Evolutionary conservation across 805 yeast species (phyloP), one percentile per base, ranked within the genome.

Genomic region (Pichia scutulata): DNA sequence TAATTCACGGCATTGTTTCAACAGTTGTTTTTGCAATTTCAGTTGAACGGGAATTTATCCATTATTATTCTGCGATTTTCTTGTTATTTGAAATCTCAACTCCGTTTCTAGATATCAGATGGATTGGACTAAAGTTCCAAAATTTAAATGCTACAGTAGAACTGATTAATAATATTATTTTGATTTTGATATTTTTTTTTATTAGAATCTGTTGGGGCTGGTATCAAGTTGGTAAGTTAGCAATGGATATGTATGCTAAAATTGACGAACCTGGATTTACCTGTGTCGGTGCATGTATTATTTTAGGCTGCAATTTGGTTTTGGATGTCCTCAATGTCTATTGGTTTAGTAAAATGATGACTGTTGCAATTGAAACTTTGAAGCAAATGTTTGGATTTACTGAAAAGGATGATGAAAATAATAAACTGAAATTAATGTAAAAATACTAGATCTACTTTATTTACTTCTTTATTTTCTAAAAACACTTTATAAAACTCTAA

Each of bases 191-290:
- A 16, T 69, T 69, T 56, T 68, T 69, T 55, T 61, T 62, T 26
- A 59, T 67, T 22, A 58, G 72, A 45, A 63, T 69, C 37, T 58
- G 61, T 37, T 69, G 71, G 71, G 72, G 72, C 40, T 68, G 72
- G 72, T 67, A 62, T 50, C 70, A 68, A 49, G 67, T 66, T 16
- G 52, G 30, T 40, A 50, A 48, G 6, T 53, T 68, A 22, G 64
- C 59, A 7, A 9, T 25, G 12, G 72, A 69, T 50, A 55, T 68
- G 30, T 62, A 57, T 9, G 65, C 60, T 9, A 52, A 58, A 39
- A 33, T 58, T 24, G 64, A 63, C 46, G 65, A 65, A 33, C 37
- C 37, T 22, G 46, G 67, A 21, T 68, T 66, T 48, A 61, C 61
- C 14, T 14, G 50, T 37, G 23, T 50, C 24, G 66, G 60, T 30